Conservation (phyloP, 768 basidiomycete species). For the Mycena metata region DNA sequence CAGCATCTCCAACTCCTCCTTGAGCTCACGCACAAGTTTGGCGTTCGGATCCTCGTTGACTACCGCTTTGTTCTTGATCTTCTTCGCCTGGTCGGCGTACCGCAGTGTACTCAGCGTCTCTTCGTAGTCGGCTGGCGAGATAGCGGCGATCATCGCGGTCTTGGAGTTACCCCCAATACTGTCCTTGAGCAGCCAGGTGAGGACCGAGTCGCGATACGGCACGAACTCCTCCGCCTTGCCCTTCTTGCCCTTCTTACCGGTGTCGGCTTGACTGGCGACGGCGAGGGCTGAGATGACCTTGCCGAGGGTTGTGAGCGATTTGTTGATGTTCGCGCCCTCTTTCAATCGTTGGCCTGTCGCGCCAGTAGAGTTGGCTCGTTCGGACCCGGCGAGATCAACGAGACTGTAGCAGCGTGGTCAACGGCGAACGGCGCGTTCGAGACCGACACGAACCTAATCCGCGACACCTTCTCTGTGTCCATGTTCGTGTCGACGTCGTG, state of each 20-base stretch:
- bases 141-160: constrained; percentile 99
- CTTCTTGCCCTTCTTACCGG: constrained; percentile 90
- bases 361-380: constrained; percentile 97
- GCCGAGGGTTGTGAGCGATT: constrained; percentile 96
- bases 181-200: constrained; percentile 99
- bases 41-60: constrained; percentile 99
- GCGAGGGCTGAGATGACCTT: constrained; percentile 97
- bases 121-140: constrained; percentile 98
- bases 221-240: constrained; percentile 93
- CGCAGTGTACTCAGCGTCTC: constrained; percentile 97
- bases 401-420: constrained; percentile 61
- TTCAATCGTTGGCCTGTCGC: constrained; percentile 96
- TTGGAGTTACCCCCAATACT: constrained; percentile 97
- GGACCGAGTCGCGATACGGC: constrained; percentile 98
- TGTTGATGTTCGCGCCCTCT: constrained; percentile 99
- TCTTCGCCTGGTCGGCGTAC: constrained; percentile 99
- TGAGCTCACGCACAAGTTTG: constrained; percentile 97
- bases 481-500: constrained; percentile 88
- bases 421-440: neutral
- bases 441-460: constrained; percentile 77
- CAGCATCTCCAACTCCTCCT: constrained; percentile 96
- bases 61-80: constrained; percentile 99
- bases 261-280: constrained; percentile 70
- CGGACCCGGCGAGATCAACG: constrained; percentile 97
- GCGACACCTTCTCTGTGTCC: constrained; percentile 98